Evolutionary conservation across 495 filamentous ascomycete genomes (phyloP).

Genomic region (Neurospora pannonica): DNA sequence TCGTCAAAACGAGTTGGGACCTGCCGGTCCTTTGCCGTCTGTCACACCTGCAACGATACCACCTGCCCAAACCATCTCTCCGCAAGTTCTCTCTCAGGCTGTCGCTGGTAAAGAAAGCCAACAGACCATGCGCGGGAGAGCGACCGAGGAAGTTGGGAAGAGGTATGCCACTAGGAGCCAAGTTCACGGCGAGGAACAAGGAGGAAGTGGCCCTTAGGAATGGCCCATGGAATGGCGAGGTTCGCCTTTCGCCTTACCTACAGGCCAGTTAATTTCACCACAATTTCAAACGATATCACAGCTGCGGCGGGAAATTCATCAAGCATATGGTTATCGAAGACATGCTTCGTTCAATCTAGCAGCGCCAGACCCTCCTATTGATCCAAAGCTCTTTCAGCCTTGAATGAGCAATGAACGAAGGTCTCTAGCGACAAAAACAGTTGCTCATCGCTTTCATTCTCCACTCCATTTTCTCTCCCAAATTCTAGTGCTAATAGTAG

Average conservation of each 20-base stretch:
- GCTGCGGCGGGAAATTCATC: not conserved
- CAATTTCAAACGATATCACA: not conserved
- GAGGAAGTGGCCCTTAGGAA: not conserved
- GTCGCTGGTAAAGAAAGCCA: not conserved
- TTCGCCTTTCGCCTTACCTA: not conserved
- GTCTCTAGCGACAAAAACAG: not conserved
- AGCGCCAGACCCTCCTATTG: not conserved
- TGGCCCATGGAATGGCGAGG: not conserved
- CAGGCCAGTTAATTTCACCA: not conserved
- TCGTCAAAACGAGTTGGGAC: not conserved
- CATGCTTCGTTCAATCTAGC: not conserved
- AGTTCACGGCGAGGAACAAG: not conserved
- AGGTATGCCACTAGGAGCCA: not conserved
- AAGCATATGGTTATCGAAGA: not conserved
- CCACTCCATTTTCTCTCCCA: no score
- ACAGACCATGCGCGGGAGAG: not conserved
- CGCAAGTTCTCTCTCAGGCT: not conserved
- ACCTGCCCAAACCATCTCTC: not conserved
- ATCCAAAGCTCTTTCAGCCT: not conserved
- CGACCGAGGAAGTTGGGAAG: not conserved
- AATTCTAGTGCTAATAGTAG: not conserved
- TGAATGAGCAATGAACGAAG: not conserved
- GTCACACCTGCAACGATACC: not conserved
- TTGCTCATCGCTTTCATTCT: no score
- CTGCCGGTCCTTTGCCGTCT: not conserved